Base-by-base conservation (phyloP, 345 rosid genomes). In the Citrus australasica region DNA sequence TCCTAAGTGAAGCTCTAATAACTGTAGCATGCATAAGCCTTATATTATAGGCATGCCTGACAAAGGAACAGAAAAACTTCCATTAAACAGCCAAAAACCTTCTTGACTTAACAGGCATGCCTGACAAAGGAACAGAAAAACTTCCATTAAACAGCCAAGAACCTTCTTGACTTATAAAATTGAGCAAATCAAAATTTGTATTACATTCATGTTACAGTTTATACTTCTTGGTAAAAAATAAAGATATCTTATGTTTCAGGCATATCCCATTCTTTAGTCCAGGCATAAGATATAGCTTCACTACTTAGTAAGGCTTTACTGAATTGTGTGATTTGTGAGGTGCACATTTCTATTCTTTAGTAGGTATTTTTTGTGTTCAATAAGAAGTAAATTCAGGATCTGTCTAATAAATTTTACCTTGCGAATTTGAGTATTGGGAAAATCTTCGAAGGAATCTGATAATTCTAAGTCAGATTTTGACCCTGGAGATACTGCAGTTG, bases 401-500 rank as follows among this genome's bases (percentile, higher is more conserved):
- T 64, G 0, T 33, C 28, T n/a, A 60, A 62, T 63, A n/a, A 78
- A 75, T 83, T 46, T 59, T 85, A 95, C 99, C 99, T 95, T 95
- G 82, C 98, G 99, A 82, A 95, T 95, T 88, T 95, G 99, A 89
- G 91, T 86, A 79, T 95, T 93, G 73, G 99, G 95, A 21, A 91
- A 79, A 85, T 95, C 98, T 88, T 91, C 93, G 77, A 87, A 93
- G 77, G 90, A 86, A 83, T 86, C 87, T 65, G 87, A 78, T 72
- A 78, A 89, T 82, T 86, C 85, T 74, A 77, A 73, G 35, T 74
- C 76, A 81, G 93, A 69, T 82, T 83, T 82, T 64, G 89, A 80
- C 75, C 83, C 88, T 40, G 81, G 80, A 7, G 33, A 69, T 56
- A 71, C 78, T 14, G 35, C 71, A 73, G 87, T 35, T 48, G 93